Evolutionary conservation across 176 grass and related monocot species (phyloP), one percentile per base, ranked within the genome.

Genomic region (Olyra latifolia): DNA sequence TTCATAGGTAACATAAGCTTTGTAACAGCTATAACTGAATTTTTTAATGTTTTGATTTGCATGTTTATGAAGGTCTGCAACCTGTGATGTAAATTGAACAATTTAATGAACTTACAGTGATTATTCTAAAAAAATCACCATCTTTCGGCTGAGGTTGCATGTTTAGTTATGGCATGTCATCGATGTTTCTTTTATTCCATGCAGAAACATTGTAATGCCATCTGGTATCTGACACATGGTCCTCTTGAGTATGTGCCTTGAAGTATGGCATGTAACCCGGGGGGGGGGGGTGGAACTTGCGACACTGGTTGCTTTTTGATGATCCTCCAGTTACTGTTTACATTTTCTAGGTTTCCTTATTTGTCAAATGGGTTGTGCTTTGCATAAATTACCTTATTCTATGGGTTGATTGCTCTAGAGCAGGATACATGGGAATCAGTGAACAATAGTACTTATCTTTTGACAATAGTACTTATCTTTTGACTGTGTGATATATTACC

Each of bases 81-180:
- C 61, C 60, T 67, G 39, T 69, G 70, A 69, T 81, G 71, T 28
- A 67, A 35, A 35, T 35, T 35, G 32, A 35, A 35, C 32, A 35
- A 75, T 69, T 81, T 69, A 11, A 40, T 81, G 50, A 76, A 29
- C 7, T 61, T 6, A 3, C n/a, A 19, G 2, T 81, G 61, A 87
- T 75, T 87, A 87, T 81, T 75, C 7, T 4, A 12, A 69, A 42
- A 42, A 46, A 74, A 75, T 35, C 77, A 61, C 77, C 69, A 87
- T 81, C 69, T 81, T 81, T 75, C 4, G 69, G 50, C 60, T 75
- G 61, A 86, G 70, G 27, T 50, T 81, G 49, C 59, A n/a, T 17
- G 10, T 19, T 28, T 47, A 5, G 22, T 49, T 35, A 23, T 24
- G 14, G 4, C 9, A 49, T 16, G 12, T 16, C n/a, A 24, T 22